A percentile compares a stretch with the other conserved stretches of the same genome.
These are phyloP conservation scores for Xylariales sp. DNA, from an alignment of 2,329 filamentous ascomycete species.

Conservation along the genomic window DNA sequence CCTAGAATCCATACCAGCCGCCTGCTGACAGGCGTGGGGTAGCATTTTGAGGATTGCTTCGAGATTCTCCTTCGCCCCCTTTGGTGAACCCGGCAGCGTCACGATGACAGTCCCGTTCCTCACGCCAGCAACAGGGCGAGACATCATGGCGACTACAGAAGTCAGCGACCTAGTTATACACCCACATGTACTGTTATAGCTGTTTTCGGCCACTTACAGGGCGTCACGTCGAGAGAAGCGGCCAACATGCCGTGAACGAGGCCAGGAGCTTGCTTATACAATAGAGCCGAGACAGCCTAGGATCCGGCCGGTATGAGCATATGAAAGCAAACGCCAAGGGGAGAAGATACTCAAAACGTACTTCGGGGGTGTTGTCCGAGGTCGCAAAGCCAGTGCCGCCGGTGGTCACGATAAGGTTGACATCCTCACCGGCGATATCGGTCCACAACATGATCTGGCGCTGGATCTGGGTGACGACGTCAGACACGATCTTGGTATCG, in stretches of 20 bases:
- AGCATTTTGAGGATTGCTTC: slow-evolving; percentile 89
- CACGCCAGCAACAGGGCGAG: slow-evolving; percentile 89
- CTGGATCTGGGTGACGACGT: slow-evolving; percentile 81
- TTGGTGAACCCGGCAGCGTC: slow-evolving; percentile 93
- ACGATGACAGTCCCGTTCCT: slow-evolving; percentile 84
- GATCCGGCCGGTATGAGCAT: slow-evolving; percentile 11
- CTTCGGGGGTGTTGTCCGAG: slow-evolving; percentile 89
- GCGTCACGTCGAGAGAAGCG: slow-evolving; percentile 84
- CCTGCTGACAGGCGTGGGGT: slow-evolving; percentile 93
- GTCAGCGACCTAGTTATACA: slow-evolving; percentile 4
- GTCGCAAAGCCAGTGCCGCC: slow-evolving; percentile 93
- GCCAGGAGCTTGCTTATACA: slow-evolving; percentile 88
- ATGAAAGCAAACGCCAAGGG: background rate
- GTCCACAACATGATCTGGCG: slow-evolving; percentile 77
- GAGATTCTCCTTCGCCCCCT: slow-evolving; percentile 93
- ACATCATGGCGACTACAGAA: slow-evolving; percentile 89
- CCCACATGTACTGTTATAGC: background rate
- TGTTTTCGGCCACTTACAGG: slow-evolving; percentile 71
- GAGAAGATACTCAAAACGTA: slow-evolving; percentile 51
- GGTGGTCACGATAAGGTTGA: slow-evolving; percentile 87
- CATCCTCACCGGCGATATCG: slow-evolving; percentile 67
- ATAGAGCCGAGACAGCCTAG: slow-evolving; percentile 80
- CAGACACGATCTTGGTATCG: slow-evolving; percentile 80
- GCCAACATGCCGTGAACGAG: slow-evolving; percentile 96
- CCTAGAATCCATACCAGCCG: slow-evolving; percentile 84